These are phyloP conservation scores for Sporisorium scitamineum DNA, from an alignment of 1,284 basidiomycete species.

Conservation along the genomic window DNA sequence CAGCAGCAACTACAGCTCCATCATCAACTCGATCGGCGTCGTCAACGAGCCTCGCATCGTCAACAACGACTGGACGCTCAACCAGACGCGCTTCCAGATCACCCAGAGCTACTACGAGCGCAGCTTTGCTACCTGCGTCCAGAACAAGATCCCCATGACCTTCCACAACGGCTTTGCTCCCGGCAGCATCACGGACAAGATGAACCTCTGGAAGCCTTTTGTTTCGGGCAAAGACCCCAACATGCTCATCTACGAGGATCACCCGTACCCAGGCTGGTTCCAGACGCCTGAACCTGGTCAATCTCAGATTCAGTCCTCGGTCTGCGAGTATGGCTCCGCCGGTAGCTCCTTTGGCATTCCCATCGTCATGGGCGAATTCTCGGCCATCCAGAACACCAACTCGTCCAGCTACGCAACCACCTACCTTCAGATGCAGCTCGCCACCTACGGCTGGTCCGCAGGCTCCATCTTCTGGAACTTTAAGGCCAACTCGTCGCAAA, in stretches of 20 bases:
- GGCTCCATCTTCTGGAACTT: conserved; percentile 67
- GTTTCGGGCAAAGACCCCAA: conserved; percentile 58
- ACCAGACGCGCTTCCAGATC: conserved; percentile 34
- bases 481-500: conserved; percentile 47
- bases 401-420: conserved; percentile 24
- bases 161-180: conserved; percentile 64
- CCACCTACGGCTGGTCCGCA: conserved; percentile 65
- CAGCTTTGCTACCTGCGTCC: conserved; percentile 38
- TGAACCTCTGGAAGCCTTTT: conserved; percentile 55
- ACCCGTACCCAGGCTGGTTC: conserved; percentile 67
- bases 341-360: conserved; percentile 48
- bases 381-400: conserved; percentile 49
- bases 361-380: conserved; percentile 61
- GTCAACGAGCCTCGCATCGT: conserved; percentile 64
- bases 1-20: conserved; percentile 59
- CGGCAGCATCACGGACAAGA: conserved; percentile 30
- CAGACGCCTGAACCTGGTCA: conserved; percentile 29
- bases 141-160: conserved; percentile 54
- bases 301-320: conserved; percentile 38
- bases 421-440: conserved; percentile 57
- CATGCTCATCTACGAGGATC: conserved; percentile 63
- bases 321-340: conserved; percentile 54
- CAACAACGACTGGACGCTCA: conserved; percentile 40
- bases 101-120: conserved; percentile 54
- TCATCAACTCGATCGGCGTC: conserved; percentile 57